These are phyloP conservation scores for Colletotrichum sp. DNA, from an alignment of 2,329 filamentous ascomycete genomes.

Conservation along the genomic window DNA sequence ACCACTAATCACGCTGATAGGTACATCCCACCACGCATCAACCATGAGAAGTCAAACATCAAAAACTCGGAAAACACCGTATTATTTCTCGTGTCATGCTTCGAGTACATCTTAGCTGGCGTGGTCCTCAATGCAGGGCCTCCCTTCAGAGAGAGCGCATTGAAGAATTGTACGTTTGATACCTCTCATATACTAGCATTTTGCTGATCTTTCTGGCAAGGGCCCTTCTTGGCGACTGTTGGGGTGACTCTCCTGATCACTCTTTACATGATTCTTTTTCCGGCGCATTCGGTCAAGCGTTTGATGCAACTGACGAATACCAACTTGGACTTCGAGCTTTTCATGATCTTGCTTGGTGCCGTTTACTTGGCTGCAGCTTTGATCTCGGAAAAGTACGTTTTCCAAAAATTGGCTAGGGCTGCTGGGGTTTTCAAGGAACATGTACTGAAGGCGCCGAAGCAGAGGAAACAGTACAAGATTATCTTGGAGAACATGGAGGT, in stretches of 20 bases:
- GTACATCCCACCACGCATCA: slow-evolving; percentile 80
- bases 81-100: slow-evolving; percentile 88
- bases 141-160: slow-evolving; percentile 84
- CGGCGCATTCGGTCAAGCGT: slow-evolving; percentile 69
- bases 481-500: slow-evolving; percentile 69
- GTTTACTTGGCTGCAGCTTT: slow-evolving; percentile 74
- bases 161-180: slow-evolving; percentile 73
- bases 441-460: slow-evolving; percentile 69
- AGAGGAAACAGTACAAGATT: slow-evolving; percentile 87
- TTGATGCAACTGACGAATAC: slow-evolving; percentile 89
- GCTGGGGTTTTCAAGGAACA: slow-evolving; percentile 66
- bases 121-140: slow-evolving; percentile 89
- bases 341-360: slow-evolving; percentile 73
- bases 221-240: slow-evolving; percentile 85
- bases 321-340: slow-evolving; percentile 72
- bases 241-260: slow-evolving; percentile 69
- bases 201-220: slow-evolving; percentile 43
- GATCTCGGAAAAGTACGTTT: slow-evolving; percentile 72
- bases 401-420: slow-evolving; percentile 70
- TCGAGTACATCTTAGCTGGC: slow-evolving; percentile 91
- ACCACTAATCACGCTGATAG: slow-evolving; percentile 37
- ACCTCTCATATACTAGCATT: slow-evolving; percentile 6
- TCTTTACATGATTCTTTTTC: slow-evolving; percentile 80
- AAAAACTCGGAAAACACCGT: slow-evolving; percentile 93
- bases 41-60: slow-evolving; percentile 81